A percentile compares a stretch with the other conserved stretches of the same genome.
These are phyloP conservation scores for Sporothrix humicola DNA, from an alignment of 2,329 filamentous ascomycete species.

Conservation along the genomic window DNA sequence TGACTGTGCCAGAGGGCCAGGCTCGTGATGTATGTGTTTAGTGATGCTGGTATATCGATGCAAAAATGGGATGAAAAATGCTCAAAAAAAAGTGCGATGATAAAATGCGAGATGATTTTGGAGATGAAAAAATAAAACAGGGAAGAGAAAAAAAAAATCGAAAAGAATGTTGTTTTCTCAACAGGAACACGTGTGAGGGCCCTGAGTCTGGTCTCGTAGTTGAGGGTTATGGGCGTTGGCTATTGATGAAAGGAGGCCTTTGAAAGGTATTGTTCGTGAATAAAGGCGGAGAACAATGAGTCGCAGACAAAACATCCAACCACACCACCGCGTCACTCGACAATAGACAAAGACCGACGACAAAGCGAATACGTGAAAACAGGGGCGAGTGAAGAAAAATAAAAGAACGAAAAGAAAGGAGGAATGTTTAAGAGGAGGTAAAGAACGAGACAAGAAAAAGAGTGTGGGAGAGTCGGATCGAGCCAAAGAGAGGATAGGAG, in stretches of 20 bases:
- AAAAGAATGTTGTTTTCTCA: too few species aligned
- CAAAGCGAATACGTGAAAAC: background rate
- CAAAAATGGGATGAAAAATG: constrained; percentile 7
- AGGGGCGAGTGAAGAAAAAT: constrained; percentile 31
- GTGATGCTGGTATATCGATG: constrained; percentile 15
- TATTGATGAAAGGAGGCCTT: constrained; percentile 28
- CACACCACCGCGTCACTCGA: constrained; percentile 29
- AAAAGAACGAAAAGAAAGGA: background rate
- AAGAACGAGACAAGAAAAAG: background rate
- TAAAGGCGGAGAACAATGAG: constrained; percentile 30
- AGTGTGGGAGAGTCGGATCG: constrained; percentile 11
- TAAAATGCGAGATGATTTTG: background rate
- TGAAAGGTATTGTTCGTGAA: constrained; percentile 25
- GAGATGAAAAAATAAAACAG: background rate
- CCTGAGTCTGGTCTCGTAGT: background rate
- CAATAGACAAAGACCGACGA: constrained; percentile 28
- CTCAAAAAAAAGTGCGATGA: constrained; percentile 12
- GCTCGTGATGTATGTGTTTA: background rate
- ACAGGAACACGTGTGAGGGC: background rate
- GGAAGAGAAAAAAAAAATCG: background rate
- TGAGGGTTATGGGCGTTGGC: background rate
- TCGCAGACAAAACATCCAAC: background rate
- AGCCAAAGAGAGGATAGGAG: constrained; percentile 4
- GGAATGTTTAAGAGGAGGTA: background rate
- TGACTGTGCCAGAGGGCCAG: constrained; percentile 18